Evolutionary conservation across 768 basidiomycete genomes (phyloP), one percentile per base, ranked within the genome.

Genomic region (Lactarius sanguifluus): DNA sequence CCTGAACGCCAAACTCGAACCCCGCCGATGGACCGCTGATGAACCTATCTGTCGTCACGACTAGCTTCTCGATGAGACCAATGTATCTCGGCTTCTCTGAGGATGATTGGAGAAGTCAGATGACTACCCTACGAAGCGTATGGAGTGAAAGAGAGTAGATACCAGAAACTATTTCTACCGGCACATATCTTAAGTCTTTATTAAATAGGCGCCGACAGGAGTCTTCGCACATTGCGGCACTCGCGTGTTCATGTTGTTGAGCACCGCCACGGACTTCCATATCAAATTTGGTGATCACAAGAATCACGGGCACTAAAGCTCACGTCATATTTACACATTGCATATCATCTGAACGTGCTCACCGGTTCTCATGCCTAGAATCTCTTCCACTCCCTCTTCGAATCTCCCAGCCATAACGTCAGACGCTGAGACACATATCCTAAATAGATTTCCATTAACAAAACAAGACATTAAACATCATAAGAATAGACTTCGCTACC

Each of bases 251-350:
- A 43, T 10, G 34, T 36, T 36, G 34, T 36, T 2, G 34, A 6
- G 36, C 32, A 1, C 1, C 8, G 32, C 32, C 32, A 18, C 20
- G 5, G 9, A 47, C 23, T 8, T 40, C 52, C 59, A 36, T 2
- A 20, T 65, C 64, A 40, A 56, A 65, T 56, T 65, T 65, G 1
- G 64, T 61, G 15, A 65, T 30, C 1, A 55, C 54, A 20, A 65
- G 41, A 30, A 65, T 7, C 10, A 65, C 34, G 2, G 64, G 59
- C 13, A 65, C 64, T 65, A 8, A 30, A 5, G 5, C 1, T 8
- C 8, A 34, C 47, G 18, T 23, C 8, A 20, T 52, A 36, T 23
- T 36, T 36, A 23, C 25, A 16, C 18, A 3, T 32, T 1, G 2
- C 20, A 45, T 52, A 6, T n/a, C 12, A 10, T 36, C 18, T 12